These are phyloP conservation scores for Russula virescens DNA, from an alignment of 768 basidiomycete genomes.

Conservation along the genomic window DNA sequence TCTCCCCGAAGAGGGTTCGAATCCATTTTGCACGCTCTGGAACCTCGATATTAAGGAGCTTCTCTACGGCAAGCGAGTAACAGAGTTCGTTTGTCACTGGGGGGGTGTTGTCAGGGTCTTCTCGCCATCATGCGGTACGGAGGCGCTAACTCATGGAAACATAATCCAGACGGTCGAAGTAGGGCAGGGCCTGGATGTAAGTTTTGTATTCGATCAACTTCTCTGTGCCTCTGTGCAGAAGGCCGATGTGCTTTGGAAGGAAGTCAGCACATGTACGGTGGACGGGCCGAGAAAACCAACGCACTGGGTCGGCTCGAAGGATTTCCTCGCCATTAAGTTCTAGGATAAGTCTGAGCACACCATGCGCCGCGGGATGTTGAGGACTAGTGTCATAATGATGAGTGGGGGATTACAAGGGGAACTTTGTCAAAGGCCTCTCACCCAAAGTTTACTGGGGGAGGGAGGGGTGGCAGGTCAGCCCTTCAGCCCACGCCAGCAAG, in stretches of 20 bases:
- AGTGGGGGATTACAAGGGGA: neutral
- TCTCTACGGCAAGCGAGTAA: conserved; percentile 96
- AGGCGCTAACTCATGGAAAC: conserved; percentile 92
- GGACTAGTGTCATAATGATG: conserved; percentile 46
- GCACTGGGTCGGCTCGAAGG: conserved; percentile 75
- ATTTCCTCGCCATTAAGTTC: conserved; percentile 98
- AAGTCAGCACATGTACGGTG: conserved; percentile 7
- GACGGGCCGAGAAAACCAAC: neutral
- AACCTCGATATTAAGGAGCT: conserved; percentile 93
- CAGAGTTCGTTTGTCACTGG: conserved; percentile 98
- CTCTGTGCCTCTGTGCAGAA: conserved; percentile 96
- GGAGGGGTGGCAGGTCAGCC: conserved; percentile 4
- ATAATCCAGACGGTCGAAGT: conserved; percentile 98
- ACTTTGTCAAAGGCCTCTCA: conserved; percentile 29
- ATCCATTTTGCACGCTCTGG: conserved; percentile 99
- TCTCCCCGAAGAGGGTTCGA: conserved; percentile 92
- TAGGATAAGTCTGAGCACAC: conserved; percentile 94
- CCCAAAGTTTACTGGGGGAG: conserved; percentile 94
- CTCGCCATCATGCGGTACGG: neutral
- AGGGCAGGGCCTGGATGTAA: conserved; percentile 94
- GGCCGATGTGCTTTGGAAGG: conserved; percentile 71
- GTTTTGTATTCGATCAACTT: conserved; percentile 99
- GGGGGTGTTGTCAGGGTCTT: neutral
- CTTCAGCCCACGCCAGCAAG: neutral
- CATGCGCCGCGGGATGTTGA: conserved; percentile 98